Evolutionary conservation across 2,329 filamentous ascomycete species (phyloP), one percentile per base, ranked within the genome.

Genomic region (Mariannaea sp.): DNA sequence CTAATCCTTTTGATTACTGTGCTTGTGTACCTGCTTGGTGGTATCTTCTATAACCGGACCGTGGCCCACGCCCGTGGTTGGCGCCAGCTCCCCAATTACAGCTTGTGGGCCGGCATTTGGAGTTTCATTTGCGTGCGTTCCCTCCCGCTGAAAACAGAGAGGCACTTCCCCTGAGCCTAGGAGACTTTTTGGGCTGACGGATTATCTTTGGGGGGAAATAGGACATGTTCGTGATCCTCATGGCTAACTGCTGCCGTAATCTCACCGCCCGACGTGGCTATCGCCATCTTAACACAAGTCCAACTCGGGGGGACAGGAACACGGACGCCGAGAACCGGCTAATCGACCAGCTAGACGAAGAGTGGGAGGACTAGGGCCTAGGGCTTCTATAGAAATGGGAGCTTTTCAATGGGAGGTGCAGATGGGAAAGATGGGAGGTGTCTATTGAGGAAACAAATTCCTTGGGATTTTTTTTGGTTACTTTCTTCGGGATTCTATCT

Each of bases 311-410:
- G 51, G 72, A 75, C 56, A 70, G 78, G 62, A 77, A 77, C 65
- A 71, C 79, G 50, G 93, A 97, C 54, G 92, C 92, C 49, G 94
- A 97, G 74, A 97, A 97, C 72, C 79, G 92, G 58, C 75, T 97
- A 64, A 97, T 99, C 70, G 93, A 97, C 71, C 91, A 97, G 72
- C 79, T 97, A 55, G 94, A 97, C 67, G 93, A 97, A 71, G 92
- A 97, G 70, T 97, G 93, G 93, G 92, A 97, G 64, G 92, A 96
- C 59, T 86, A 32, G 19, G 56, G n/a, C n/a, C n/a, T n/a, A n/a
- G n/a, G n/a, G n/a, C n/a, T n/a, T n/a, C n/a, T n/a, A n/a, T n/a
- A n/a, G n/a, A n/a, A n/a, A n/a, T n/a, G n/a, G n/a, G n/a, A n/a
- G n/a, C n/a, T n/a, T 24, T 14, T 32, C 14, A 17, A 10, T 24